Evolutionary conservation across 2,329 filamentous ascomycete species (phyloP).

Genomic region (Tolypocladium nubicola): DNA sequence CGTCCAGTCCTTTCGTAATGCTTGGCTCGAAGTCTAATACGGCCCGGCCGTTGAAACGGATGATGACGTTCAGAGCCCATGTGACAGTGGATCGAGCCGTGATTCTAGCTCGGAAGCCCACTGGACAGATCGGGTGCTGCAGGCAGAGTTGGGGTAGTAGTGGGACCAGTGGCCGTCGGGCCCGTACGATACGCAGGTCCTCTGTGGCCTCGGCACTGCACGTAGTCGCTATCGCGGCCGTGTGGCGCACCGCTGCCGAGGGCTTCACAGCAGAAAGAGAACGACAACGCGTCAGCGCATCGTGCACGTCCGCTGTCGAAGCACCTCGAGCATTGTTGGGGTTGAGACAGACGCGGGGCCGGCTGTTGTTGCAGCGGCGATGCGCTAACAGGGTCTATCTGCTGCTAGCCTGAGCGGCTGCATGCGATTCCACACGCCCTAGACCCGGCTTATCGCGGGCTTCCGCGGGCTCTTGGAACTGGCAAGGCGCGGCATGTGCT

Average conservation of each 20-base stretch:
- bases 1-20: too few species aligned
- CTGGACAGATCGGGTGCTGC: not conserved
- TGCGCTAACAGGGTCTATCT: constrained; percentile 1
- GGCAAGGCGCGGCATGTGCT: too few species aligned
- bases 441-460: not conserved
- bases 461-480: not conserved
- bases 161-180: not conserved
- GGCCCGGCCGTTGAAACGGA: not conserved
- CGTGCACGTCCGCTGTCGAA: not conserved
- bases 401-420: constrained; percentile 3
- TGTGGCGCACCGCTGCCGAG: not conserved
- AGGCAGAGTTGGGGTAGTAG: not conserved
- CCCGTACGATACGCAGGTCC: not conserved
- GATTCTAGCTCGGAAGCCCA: not conserved
- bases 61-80: not conserved
- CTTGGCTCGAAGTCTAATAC: not conserved
- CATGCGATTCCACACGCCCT: constrained; percentile 2
- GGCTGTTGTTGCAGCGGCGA: not conserved
- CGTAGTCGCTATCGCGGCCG: not conserved
- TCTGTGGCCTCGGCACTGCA: not conserved
- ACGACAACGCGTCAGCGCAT: not conserved
- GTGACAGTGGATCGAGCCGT: not conserved
- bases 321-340: not conserved
- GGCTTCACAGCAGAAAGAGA: not conserved
- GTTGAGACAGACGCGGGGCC: not conserved